Percentiles rank a stretch among this genome's conserved stretches.
phyloP scores from a whole-genome alignment of 768 basidiomycete genomes.

The Hydnum rufescens region DNA sequence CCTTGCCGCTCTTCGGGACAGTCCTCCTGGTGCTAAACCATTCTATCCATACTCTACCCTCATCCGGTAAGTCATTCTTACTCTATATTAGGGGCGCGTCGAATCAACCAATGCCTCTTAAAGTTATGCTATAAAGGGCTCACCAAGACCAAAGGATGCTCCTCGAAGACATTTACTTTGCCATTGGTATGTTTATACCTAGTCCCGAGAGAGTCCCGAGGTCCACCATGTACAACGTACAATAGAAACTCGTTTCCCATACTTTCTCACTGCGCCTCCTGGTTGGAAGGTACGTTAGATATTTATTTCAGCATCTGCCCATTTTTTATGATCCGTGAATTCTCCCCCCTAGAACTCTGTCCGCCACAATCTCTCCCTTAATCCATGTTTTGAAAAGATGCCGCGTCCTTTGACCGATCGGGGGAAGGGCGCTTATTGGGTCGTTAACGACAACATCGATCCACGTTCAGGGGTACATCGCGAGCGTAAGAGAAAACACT shows the following conservation, averaged over 20 bases:
- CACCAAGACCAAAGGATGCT: conserved; percentile 70
- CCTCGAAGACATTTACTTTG: conserved; percentile 68
- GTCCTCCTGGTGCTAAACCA: conserved; percentile 73
- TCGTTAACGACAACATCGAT: conserved; percentile 24
- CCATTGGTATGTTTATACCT: background rate
- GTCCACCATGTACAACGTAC: background rate
- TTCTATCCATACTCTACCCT: conserved; percentile 85
- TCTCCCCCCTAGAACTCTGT: conserved; percentile 53
- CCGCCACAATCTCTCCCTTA: conserved; percentile 74
- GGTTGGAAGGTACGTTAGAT: conserved; percentile 68
- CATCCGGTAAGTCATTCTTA: conserved; percentile 37
- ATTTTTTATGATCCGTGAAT: conserved; percentile 2
- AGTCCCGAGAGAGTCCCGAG: conserved; percentile 37
- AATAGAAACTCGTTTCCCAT: conserved; percentile 46
- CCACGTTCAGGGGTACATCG: conserved; percentile 58
- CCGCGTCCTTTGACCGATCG: conserved; percentile 80
- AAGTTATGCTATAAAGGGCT: conserved; percentile 82
- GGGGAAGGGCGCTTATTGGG: conserved; percentile 85
- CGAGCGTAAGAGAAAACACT: conserved; percentile 53
- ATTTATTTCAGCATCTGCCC: conserved; percentile 1
- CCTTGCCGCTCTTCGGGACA: conserved; percentile 24
- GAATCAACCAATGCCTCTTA: background rate
- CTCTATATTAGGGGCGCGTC: background rate
- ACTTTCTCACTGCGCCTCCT: conserved; percentile 66
- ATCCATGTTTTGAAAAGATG: conserved; percentile 82